These are phyloP conservation scores for Pythium oligandrum DNA, from an alignment of 352 stramenopile genomes.

Conservation along the genomic window DNA sequence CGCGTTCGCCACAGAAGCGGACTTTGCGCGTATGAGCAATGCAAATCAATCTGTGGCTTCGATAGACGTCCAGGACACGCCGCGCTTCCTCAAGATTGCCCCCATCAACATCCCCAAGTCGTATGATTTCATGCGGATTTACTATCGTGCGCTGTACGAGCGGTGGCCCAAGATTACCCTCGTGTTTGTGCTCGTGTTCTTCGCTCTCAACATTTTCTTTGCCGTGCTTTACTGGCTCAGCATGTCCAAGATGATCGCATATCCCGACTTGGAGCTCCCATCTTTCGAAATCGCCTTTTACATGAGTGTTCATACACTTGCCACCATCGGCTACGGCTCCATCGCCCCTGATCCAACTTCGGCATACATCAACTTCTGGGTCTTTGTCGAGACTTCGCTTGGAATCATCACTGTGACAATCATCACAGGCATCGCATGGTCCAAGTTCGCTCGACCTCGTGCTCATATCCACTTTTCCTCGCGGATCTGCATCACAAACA, in stretches of 20 bases:
- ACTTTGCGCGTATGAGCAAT: too few relatives aligned
- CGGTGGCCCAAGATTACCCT: slow-evolving; percentile 67
- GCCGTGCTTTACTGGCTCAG: slow-evolving; percentile 58
- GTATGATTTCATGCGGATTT: slow-evolving; percentile 76
- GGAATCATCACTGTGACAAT: slow-evolving; percentile 79
- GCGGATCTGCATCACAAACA: slow-evolving; percentile 56
- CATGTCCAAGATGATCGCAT: slow-evolving; percentile 27
- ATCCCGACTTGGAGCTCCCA: slow-evolving; percentile 40
- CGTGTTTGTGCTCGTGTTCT: slow-evolving; percentile 65
- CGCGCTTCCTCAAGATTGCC: slow-evolving; percentile 65
- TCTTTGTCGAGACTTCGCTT: slow-evolving; percentile 73
- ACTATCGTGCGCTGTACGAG: slow-evolving; percentile 70
- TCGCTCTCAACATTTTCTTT: slow-evolving; percentile 63
- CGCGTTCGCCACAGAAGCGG: too few relatives aligned
- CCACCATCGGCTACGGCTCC: slow-evolving; percentile 78
- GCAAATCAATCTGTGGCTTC: slow-evolving; percentile 40
- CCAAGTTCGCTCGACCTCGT: slow-evolving; percentile 74
- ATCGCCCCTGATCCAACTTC: slow-evolving; percentile 45
- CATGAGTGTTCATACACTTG: slow-evolving; percentile 80
- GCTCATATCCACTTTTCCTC: slow-evolving; percentile 83
- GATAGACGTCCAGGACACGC: slow-evolving; percentile 75
- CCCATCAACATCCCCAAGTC: slow-evolving; percentile 77
- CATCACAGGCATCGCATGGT: slow-evolving; percentile 83
- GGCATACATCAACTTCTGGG: slow-evolving; percentile 70
- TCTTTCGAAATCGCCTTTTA: slow-evolving; percentile 70